Evolutionary conservation across 2,329 filamentous ascomycete genomes (phyloP).

Genomic region (Calonectria pauciramosa): DNA sequence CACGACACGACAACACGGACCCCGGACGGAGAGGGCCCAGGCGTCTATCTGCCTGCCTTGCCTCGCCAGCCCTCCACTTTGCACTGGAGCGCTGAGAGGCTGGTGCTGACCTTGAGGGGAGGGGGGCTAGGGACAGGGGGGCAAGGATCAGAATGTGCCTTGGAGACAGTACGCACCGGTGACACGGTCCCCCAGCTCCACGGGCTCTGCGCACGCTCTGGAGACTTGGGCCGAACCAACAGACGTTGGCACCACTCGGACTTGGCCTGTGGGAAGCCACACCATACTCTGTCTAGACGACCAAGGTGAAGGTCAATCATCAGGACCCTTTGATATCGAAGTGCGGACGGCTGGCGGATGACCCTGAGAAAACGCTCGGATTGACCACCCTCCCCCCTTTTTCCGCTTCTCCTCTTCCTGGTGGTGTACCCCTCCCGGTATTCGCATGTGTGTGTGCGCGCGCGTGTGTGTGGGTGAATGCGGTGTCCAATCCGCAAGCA

Average conservation of each 20-base stretch:
- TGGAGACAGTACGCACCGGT: conserved; percentile 14
- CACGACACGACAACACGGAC: conserved; percentile 31
- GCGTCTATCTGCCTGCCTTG: conserved; percentile 12
- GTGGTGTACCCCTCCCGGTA: conserved; percentile 27
- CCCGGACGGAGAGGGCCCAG: conserved; percentile 25
- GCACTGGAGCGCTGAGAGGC: conserved; percentile 6
- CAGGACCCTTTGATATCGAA: background rate
- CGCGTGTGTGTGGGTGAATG: conserved; percentile 12
- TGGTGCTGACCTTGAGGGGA: conserved; percentile 8
- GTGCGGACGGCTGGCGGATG: background rate
- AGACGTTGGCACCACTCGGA: background rate
- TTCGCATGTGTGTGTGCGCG: conserved; percentile 12
- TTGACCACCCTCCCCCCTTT: conserved; percentile 2
- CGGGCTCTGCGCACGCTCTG: conserved; percentile 8
- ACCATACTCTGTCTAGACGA: background rate
- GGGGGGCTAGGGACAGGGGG: conserved; percentile 18
- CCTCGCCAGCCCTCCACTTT: conserved; percentile 6
- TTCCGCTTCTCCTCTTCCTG: conserved; percentile 32
- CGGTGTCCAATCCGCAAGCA: conserved; percentile 19
- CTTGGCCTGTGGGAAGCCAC: conserved; percentile 8
- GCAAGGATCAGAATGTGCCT: background rate
- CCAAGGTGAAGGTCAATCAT: background rate
- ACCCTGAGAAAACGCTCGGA: background rate
- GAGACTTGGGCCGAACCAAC: conserved; percentile 1
- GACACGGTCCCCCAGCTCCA: conserved; percentile 25